These are phyloP conservation scores for Solanum habrochaites DNA, from an alignment of 257 asterid species.

Conservation along the genomic window DNA sequence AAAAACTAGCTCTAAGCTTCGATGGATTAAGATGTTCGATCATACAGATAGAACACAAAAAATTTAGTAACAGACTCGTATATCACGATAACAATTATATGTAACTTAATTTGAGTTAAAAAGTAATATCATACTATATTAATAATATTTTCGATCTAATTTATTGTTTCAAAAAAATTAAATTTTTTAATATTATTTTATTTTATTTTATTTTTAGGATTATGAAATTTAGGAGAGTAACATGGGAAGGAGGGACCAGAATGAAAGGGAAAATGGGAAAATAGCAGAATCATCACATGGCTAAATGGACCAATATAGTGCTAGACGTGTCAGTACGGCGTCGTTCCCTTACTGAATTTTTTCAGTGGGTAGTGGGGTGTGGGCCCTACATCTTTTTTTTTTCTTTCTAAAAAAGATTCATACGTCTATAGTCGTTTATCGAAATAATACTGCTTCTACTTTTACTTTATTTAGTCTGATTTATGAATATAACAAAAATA, in stretches of 20 bases:
- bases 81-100: neutral
- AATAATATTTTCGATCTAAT: neutral
- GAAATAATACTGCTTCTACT: neutral
- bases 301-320: neutral
- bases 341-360: neutral
- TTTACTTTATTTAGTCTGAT: no score
- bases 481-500: no score
- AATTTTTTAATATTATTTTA: neutral
- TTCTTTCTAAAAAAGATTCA: neutral
- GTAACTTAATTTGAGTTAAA: neutral
- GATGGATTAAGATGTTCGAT: neutral
- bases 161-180: neutral
- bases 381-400: neutral
- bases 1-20: neutral
- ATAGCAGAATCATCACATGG: conserved; percentile 2
- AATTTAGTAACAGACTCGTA: neutral
- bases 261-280: neutral
- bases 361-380: neutral
- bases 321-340: neutral
- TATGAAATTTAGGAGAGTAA: neutral
- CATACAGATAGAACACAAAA: neutral
- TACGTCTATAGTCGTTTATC: neutral
- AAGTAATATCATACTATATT: neutral
- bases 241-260: neutral
- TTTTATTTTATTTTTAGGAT: neutral